These are phyloP conservation scores for Penicillium expansum DNA, from an alignment of 2,329 filamentous ascomycete genomes.

Conservation along the genomic window DNA sequence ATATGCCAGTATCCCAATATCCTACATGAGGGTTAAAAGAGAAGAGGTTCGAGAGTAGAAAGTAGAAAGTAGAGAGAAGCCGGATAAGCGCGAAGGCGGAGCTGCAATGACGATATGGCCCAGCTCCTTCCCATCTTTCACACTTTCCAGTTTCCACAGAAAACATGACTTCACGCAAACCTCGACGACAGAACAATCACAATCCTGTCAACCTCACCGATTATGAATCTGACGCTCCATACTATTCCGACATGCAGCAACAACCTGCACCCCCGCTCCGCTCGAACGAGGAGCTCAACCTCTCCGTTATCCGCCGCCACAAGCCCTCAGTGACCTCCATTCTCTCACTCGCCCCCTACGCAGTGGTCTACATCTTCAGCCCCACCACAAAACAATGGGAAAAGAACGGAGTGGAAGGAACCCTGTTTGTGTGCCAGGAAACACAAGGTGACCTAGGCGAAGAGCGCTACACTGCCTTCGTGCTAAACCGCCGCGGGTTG, in stretches of 20 bases:
- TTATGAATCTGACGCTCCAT: constrained; percentile 65
- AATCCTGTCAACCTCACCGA: constrained; percentile 44
- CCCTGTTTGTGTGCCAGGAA: constrained; percentile 79
- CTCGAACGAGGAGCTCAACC: constrained; percentile 82
- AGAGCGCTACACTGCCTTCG: constrained; percentile 58
- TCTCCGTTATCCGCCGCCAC: constrained; percentile 78
- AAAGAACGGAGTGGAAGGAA: constrained; percentile 80
- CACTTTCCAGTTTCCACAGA: not conserved
- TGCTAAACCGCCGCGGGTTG: constrained; percentile 69
- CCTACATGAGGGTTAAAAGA: not conserved
- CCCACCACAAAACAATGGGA: constrained; percentile 69
- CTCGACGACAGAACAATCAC: constrained; percentile 31
- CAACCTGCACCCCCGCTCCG: constrained; percentile 50
- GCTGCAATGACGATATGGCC: constrained; percentile 15
- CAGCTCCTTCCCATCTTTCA: not conserved
- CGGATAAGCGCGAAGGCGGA: constrained; percentile 6
- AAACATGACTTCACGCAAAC: constrained; percentile 35
- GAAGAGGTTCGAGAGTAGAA: not conserved
- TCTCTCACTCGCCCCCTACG: constrained; percentile 77
- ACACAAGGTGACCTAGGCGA: constrained; percentile 44
- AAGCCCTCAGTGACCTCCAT: constrained; percentile 71
- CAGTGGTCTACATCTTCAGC: constrained; percentile 79
- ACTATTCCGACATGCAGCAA: constrained; percentile 41
- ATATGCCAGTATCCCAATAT: not conserved
- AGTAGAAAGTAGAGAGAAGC: not conserved